These are phyloP conservation scores for Solanum aculeatissimum DNA, from an alignment of 305 asterid species.

Conservation along the genomic window DNA sequence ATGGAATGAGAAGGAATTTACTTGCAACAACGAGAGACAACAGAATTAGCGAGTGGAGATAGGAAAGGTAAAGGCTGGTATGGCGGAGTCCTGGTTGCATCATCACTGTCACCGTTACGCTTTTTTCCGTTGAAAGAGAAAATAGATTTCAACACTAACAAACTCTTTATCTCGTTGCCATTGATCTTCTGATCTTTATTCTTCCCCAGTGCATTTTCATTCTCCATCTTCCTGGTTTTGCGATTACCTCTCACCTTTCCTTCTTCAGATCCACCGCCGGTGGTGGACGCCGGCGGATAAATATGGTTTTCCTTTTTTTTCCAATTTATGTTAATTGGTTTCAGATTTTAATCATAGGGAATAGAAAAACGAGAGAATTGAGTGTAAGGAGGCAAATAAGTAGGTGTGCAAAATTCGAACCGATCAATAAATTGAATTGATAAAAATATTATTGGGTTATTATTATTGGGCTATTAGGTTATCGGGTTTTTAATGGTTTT, in stretches of 20 bases:
- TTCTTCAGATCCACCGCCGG: neutral
- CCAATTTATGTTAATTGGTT: neutral
- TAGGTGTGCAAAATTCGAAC: too few species aligned
- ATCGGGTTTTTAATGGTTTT: too few species aligned
- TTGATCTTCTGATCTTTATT: neutral
- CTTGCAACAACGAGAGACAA: constrained; percentile 63
- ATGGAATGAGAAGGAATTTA: constrained; percentile 6
- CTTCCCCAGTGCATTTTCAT: neutral
- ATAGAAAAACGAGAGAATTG: too few species aligned
- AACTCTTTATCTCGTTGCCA: neutral
- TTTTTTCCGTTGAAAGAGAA: constrained; percentile 26
- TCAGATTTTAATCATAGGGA: neutral
- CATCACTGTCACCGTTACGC: constrained; percentile 9
- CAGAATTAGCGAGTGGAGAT: constrained; percentile 55
- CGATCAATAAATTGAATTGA: too few species aligned
- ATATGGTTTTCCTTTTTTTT: neutral
- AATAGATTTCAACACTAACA: constrained; percentile 27
- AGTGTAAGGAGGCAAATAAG: too few species aligned
- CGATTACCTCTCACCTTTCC: neutral
- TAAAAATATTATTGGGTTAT: too few species aligned
- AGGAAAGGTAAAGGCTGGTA: constrained; percentile 41
- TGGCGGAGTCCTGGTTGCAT: constrained; percentile 9
- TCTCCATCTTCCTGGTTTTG: neutral
- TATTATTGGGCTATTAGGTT: too few species aligned
- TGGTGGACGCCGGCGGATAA: neutral